Conservation (phyloP, 495 filamentous ascomycete species). For the Xylaria longipes region DNA sequence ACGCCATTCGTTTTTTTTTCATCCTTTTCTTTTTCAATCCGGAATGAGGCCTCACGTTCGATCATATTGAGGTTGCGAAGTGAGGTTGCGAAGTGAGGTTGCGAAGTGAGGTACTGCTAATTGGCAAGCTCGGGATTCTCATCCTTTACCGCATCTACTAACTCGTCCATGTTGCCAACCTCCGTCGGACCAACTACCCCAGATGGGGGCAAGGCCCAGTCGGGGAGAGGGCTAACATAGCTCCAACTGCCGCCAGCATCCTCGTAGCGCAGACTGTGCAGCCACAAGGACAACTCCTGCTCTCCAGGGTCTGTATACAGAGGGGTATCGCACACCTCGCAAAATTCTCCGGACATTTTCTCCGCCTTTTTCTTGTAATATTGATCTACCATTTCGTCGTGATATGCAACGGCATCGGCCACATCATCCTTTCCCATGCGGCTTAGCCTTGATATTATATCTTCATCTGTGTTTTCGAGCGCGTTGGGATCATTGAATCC, state of each 20-base stretch:
- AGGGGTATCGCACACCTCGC: constrained; percentile 81
- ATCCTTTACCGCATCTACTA: constrained; percentile 54
- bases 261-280: constrained; percentile 89
- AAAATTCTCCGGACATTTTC: constrained; percentile 85
- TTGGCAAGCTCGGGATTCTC: constrained; percentile 40
- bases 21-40: too few species aligned
- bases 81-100: background rate
- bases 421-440: constrained; percentile 95
- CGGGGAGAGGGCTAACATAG: constrained; percentile 83
- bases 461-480: constrained; percentile 75
- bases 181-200: constrained; percentile 65
- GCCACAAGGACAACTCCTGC: constrained; percentile 90
- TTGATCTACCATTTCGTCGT: constrained; percentile 85
- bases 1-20: too few species aligned
- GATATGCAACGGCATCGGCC: constrained; percentile 88
- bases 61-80: background rate
- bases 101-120: background rate
- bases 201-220: constrained; percentile 82
- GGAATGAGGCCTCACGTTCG: background rate
- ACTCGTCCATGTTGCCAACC: constrained; percentile 60
- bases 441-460: constrained; percentile 81
- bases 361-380: constrained; percentile 89
- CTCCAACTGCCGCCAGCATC: constrained; percentile 81
- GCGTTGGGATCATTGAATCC: constrained; percentile 71
- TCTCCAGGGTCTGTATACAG: constrained; percentile 89